Conservation (phyloP, 306 rosid genomes). For the Oxytropis ochrocephala region DNA sequence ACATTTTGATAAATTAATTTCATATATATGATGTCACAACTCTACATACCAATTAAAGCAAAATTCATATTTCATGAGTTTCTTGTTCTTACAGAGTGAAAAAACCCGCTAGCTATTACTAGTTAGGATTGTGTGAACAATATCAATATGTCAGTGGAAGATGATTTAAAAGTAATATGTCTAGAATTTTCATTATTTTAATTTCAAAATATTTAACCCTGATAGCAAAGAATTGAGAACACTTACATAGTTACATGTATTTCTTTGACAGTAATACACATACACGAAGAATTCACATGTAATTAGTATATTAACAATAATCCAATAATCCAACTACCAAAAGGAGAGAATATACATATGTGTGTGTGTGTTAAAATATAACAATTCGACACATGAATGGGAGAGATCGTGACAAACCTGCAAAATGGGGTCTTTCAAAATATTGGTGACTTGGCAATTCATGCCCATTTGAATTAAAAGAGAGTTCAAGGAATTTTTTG, state of each 20-base stretch:
- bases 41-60: background rate
- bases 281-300: background rate
- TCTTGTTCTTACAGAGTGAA: too few relatives aligned
- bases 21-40: background rate
- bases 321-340: background rate
- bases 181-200: background rate
- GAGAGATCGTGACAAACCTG: background rate
- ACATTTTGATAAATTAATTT: too few relatives aligned
- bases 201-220: background rate
- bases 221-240: too few relatives aligned
- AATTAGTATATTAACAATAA: background rate
- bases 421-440: background rate
- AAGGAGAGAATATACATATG: too few relatives aligned
- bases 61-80: too few relatives aligned
- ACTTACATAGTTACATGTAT: too few relatives aligned
- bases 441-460: background rate
- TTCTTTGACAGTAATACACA: background rate
- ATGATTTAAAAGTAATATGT: too few relatives aligned
- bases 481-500: background rate
- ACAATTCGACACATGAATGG: background rate
- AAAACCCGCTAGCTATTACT: too few relatives aligned
- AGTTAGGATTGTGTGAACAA: background rate
- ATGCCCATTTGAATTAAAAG: slow-evolving; percentile 17
- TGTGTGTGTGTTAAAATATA: too few relatives aligned
- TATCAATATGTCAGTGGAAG: too few relatives aligned